phyloP scores from a whole-genome alignment of 2,329 filamentous ascomycete genomes.

The Meredithiella fracta region DNA sequence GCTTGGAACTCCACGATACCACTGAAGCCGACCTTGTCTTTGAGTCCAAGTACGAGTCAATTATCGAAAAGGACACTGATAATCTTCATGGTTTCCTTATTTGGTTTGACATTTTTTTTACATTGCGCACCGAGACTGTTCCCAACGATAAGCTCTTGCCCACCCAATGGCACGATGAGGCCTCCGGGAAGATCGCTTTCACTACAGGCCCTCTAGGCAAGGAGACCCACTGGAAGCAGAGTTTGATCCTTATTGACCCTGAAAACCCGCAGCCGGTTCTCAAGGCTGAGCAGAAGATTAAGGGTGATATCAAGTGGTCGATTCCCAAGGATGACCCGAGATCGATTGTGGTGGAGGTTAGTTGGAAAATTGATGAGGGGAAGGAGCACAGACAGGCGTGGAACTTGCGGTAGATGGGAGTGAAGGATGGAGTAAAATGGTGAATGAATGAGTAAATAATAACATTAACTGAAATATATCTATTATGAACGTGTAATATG shows the following conservation, averaged over 20 bases:
- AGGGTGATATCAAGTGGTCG: slow-evolving; percentile 53
- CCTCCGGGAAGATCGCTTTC: slow-evolving; percentile 55
- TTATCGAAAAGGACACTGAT: slow-evolving; percentile 12
- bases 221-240: slow-evolving; percentile 84
- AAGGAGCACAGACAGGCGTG: slow-evolving; percentile 32
- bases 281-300: slow-evolving; percentile 40
- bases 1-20: slow-evolving; percentile 60
- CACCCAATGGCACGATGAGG: slow-evolving; percentile 41
- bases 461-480: no score
- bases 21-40: slow-evolving; percentile 61
- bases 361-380: slow-evolving; percentile 37
- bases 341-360: slow-evolving; percentile 45
- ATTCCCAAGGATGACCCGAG: slow-evolving; percentile 55
- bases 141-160: slow-evolving; percentile 34
- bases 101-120: slow-evolving; percentile 93
- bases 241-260: slow-evolving; percentile 52
- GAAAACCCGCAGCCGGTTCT: slow-evolving; percentile 30
- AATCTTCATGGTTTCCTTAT: slow-evolving; percentile 72
- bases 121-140: slow-evolving; percentile 36
- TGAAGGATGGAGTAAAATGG: neutral
- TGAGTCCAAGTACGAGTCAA: slow-evolving; percentile 46
- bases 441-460: neutral
- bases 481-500: neutral
- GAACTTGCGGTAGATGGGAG: slow-evolving; percentile 22
- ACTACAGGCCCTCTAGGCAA: slow-evolving; percentile 66